Evolutionary conservation across 1,284 basidiomycete species (phyloP), one percentile per base, ranked within the genome.

Genomic region (Pascua sp.): DNA sequence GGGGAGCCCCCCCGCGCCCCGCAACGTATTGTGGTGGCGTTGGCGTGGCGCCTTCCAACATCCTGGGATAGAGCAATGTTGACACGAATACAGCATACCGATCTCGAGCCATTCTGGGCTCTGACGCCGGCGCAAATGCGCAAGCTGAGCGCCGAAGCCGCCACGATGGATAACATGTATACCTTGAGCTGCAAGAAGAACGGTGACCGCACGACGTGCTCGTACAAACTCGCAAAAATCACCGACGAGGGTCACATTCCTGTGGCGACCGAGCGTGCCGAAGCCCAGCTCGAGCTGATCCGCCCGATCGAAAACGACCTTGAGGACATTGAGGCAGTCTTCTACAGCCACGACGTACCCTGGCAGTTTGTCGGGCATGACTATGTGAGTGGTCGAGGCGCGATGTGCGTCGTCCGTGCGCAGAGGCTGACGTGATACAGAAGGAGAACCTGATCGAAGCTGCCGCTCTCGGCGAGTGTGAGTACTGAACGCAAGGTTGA

Each of bases 291-390:
- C 47, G 60, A 54, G 5, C 56, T 77, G 9, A 45, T 77, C 46
- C 47, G 63, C 24, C 66, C 64, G 8, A 59, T 75, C 4, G 61
- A 70, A 50, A 56, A 55, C n/a, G 53, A 63, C 42, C 55, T 71
- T 42, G 69, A 73, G 39, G 63, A 65, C 41, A 59, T 73, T 39
- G 59, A 68, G 18, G 70, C 68, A 17, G 68, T 70, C 11, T 72
- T 73, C 47, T 74, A 67, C 51, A 66, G 63, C 47, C 70, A 75
- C 59, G 75, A 77, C 62, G 71, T 65, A 15, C 75, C 75, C 8
- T 74, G 69, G 66, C 73, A 77, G 51, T 74, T 77, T 61, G 68
- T 72, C 8, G 73, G 72, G 8, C 67, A 76, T 57, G 72, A 73
- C 61, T 71, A 70, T 53, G 72, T 75, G 64, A 68, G 73, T 71